Base-by-base conservation (phyloP, 257 asterid genomes). In the Thymus mandschuricus region DNA sequence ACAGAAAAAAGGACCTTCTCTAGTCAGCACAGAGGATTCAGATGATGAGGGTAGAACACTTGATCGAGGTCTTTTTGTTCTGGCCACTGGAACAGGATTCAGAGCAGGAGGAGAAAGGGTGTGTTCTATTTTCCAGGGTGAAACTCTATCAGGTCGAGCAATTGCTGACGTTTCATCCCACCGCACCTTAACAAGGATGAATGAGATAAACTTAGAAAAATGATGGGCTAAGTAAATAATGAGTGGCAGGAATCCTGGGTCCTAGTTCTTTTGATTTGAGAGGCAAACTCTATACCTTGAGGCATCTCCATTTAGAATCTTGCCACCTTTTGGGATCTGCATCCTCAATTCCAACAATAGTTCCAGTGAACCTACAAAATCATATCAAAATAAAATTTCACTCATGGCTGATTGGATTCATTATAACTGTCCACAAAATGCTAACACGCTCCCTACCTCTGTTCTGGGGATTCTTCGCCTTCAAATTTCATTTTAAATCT, bases 391-490 rank as follows among this genome's bases (percentile, higher is more conserved):
- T 11, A 40, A 44, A 70, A 34, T 0, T 59, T 43, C 59, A 51
- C 30, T 40, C 59, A 35, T 28, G 64, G 54, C 60, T 54, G 60
- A 8, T 48, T 29, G 29, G 63, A 13, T 51, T 56, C 68, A 10
- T 50, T 21, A 76, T 31, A 31, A 64, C 21, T 57, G n/a, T 15
- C 52, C 52, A 68, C 11, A 60, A 15, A 52, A 76, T 21, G 55
- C 68, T 35, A 64, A 64, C 43, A 70, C 11, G 45, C 48, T 56
- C 64, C 62, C 58, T 83, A 94, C 99, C 99, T 89, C 85, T 94
- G 99, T 81, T 95, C 99, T 28, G 98, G 99, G 68, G 99, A 90
- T 82, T 91, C 99, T 87, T 95, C 99, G 71, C 99, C 99, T 90
- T 95, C 99, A 12, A 95, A 95, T 82, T 94, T 86, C 99, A 95